Conservation (phyloP, 225 moss, liverwort and hornwort species). For the Antitrichia curtipendula region DNA sequence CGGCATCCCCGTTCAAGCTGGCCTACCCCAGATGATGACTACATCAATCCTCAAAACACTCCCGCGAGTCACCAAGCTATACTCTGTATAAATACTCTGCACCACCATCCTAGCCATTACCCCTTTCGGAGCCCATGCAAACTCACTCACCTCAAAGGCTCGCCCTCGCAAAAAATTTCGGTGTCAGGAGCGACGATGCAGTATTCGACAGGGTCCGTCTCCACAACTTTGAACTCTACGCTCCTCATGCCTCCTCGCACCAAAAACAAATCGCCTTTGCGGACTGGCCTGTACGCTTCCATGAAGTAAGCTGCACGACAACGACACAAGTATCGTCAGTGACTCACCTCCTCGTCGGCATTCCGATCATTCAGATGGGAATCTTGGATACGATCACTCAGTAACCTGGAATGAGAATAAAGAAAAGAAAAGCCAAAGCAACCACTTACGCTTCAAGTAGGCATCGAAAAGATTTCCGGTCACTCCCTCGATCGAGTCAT, state of each 20-base stretch:
- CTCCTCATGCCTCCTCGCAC: slow-evolving; percentile 36
- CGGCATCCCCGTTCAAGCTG: background rate
- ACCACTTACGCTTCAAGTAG: slow-evolving; percentile 66
- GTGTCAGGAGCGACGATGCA: slow-evolving; percentile 98
- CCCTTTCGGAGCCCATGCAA: background rate
- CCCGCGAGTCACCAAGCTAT: background rate
- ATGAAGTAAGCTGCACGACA: slow-evolving; percentile 65
- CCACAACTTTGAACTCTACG: slow-evolving; percentile 13
- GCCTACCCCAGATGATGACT: background rate
- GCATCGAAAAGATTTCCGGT: slow-evolving; percentile 86
- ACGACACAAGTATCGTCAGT: background rate
- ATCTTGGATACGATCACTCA: background rate
- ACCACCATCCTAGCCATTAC: background rate
- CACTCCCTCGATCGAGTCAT: slow-evolving; percentile 84
- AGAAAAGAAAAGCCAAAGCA: background rate
- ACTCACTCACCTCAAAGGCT: slow-evolving; percentile 43
- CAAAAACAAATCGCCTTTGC: slow-evolving; percentile 65
- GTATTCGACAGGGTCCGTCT: slow-evolving; percentile 41
- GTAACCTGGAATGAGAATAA: background rate
- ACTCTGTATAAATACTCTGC: background rate
- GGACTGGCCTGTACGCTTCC: slow-evolving; percentile 49
- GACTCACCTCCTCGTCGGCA: background rate
- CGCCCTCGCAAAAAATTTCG: slow-evolving; percentile 87
- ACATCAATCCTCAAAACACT: background rate
- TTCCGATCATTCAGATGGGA: background rate